phyloP scores from a whole-genome alignment of 805 yeast genomes.

The Brettanomyces nanus region DNA sequence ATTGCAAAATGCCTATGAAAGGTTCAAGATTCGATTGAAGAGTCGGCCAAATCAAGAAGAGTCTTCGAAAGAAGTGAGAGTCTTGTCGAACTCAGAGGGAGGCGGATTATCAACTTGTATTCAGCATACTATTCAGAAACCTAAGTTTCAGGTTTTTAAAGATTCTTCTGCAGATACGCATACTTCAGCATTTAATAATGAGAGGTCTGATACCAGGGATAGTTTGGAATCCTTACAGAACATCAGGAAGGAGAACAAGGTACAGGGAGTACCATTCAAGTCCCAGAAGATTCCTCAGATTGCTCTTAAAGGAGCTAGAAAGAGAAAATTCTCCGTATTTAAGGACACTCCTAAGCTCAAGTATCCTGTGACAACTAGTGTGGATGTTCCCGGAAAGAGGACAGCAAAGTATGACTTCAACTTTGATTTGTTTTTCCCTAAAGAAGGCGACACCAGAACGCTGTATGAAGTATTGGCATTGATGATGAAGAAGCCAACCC shows the following conservation, averaged over 20 bases:
- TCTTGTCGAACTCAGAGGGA: constrained; percentile 16
- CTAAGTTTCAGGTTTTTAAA: constrained; percentile 14
- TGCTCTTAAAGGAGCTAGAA: constrained; percentile 38
- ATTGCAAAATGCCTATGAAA: constrained; percentile 32
- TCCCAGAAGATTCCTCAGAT: constrained; percentile 36
- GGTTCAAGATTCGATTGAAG: constrained; percentile 34
- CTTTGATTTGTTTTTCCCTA: constrained; percentile 46
- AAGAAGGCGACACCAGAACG: constrained; percentile 27
- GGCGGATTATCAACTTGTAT: constrained; percentile 13
- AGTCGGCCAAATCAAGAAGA: constrained; percentile 21
- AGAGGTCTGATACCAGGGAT: constrained; percentile 34
- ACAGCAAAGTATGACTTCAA: constrained; percentile 55
- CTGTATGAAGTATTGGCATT: constrained; percentile 49
- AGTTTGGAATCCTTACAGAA: constrained; percentile 39
- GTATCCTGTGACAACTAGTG: constrained; percentile 39
- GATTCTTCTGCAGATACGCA: constrained; percentile 7
- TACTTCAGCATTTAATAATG: constrained; percentile 4
- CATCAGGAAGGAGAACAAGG: constrained; percentile 57
- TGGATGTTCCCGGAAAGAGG: constrained; percentile 49
- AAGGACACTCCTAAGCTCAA: constrained; percentile 29
- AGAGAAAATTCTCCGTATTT: constrained; percentile 21
- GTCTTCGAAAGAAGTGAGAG: constrained; percentile 8
- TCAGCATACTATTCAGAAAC: constrained; percentile 10
- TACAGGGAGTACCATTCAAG: constrained; percentile 11
- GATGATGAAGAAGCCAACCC: constrained; percentile 22